Percentiles rank a stretch among this genome's conserved stretches.
Evolutionary conservation across 116 monocot genomes (phyloP).

Genomic region (Trichopus zeylanicus): DNA sequence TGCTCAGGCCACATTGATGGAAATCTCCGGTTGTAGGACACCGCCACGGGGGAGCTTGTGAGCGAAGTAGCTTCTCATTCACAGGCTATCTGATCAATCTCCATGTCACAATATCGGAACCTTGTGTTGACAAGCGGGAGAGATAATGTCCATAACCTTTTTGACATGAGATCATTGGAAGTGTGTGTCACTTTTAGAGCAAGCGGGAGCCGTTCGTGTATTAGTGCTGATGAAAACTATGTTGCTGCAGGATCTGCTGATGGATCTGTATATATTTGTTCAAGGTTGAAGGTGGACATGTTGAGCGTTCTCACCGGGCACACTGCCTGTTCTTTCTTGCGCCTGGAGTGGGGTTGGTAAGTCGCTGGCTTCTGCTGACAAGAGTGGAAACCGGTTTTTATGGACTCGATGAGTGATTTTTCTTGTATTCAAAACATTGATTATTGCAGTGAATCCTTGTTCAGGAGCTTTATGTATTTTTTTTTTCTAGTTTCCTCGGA

Average conservation of each 20-base stretch:
- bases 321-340: conserved; percentile 60
- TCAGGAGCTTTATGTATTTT: too few relatives aligned
- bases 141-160: conserved; percentile 77
- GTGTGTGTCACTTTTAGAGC: conserved; percentile 60
- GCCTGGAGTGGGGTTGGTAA: conserved; percentile 59
- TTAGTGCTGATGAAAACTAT: conserved; percentile 67
- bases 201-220: conserved; percentile 70
- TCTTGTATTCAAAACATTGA: too few relatives aligned
- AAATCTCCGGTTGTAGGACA: conserved; percentile 77
- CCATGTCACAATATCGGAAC: conserved; percentile 50
- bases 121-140: conserved; percentile 71
- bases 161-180: conserved; percentile 70
- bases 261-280: conserved; percentile 73
- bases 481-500: too few relatives aligned
- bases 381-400: conserved; percentile 60
- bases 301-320: conserved; percentile 48
- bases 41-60: conserved; percentile 34
- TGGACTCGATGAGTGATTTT: conserved; percentile 28
- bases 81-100: conserved; percentile 66
- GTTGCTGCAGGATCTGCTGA: conserved; percentile 69
- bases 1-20: conserved; percentile 86
- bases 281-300: conserved; percentile 32
- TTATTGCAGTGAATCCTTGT: too few relatives aligned
- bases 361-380: conserved; percentile 58
- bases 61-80: conserved; percentile 81